Evolutionary conservation across 1,284 basidiomycete genomes (phyloP), one percentile per base, ranked within the genome.

Genomic region (Moesziomyces globuligerus): DNA sequence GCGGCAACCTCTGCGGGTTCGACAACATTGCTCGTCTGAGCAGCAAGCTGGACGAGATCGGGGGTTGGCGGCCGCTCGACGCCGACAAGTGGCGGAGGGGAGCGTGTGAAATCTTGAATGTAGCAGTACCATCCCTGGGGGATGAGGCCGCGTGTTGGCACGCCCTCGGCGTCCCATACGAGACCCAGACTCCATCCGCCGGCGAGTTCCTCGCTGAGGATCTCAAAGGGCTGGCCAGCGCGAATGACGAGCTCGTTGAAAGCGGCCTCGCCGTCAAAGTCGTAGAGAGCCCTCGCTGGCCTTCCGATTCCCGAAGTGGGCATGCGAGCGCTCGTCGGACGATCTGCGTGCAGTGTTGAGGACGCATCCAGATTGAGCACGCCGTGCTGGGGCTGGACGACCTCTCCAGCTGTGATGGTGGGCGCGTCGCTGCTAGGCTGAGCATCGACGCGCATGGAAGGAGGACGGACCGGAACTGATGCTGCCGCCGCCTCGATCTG

Each of bases 101-200:
- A 65, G 4, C 55, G 48, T 7, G 72, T 69, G 43, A 76, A 76
- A 45, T 76, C 74, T 18, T 68, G 68, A 20, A 72, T 64, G 38
- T 53, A 54, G 44, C 72, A 75, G 38, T 77, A 78, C 69, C 72
- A 78, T 0, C 76, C 76, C 37, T 58, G 54, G 3, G 76, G 76
- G 32, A 78, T 68, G 13, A 78, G 60, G 9, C 76, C 76, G 7
- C 69, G 44, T 7, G 48, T 58, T 1, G 69, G 69, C n/a, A 59
- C 34, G n/a, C 50, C 67, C 3, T 65, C 28, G 7, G 60, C 56
- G 17, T 54, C 67, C 54, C 65, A 58, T 0, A 74, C 61, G 11
- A 73, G 21, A 9, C 66, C 76, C 1, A 78, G 54, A 60, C 75
- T 75, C 76, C 76, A 78, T 5, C 76, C 76, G 7, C 67, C 75